A percentile compares a stretch with the other conserved stretches of the same genome.
Conservation (phyloP, 495 filamentous ascomycete genomes). For the Penicillium canescens region DNA sequence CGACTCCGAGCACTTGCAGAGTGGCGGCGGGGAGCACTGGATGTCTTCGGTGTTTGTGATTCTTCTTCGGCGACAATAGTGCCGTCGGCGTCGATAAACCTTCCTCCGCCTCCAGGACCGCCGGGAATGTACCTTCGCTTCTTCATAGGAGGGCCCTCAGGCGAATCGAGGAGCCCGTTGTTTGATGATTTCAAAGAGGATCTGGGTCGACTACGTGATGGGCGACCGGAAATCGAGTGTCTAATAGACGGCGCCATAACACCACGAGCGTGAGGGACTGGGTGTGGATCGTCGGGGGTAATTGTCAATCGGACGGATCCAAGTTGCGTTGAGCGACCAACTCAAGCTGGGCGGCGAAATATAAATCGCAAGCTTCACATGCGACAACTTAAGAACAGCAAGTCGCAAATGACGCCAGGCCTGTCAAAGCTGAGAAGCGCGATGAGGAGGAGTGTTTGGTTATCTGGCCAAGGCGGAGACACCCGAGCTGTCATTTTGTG, state of each 20-base stretch:
- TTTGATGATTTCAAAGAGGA: slow-evolving; percentile 33
- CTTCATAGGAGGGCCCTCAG: slow-evolving; percentile 51
- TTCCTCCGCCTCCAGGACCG: slow-evolving; percentile 75
- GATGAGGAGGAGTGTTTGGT: slow-evolving; percentile 12
- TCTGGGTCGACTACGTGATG: slow-evolving; percentile 36
- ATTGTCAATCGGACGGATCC: slow-evolving; percentile 24
- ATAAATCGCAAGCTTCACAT: background rate
- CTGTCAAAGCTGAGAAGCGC: slow-evolving; percentile 5
- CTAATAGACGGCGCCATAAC: slow-evolving; percentile 25
- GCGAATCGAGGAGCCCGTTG: slow-evolving; percentile 28
- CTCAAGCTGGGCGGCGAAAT: background rate
- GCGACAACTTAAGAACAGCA: background rate
- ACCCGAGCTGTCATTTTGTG: background rate
- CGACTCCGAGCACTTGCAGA: slow-evolving; percentile 32
- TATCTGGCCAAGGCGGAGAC: slow-evolving; percentile 33
- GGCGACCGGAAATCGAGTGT: slow-evolving; percentile 30
- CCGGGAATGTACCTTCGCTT: slow-evolving; percentile 71
- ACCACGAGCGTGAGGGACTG: slow-evolving; percentile 10
- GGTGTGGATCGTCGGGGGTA: slow-evolving; percentile 16
- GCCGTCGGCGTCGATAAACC: slow-evolving; percentile 67
- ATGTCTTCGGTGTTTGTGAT: slow-evolving; percentile 11
- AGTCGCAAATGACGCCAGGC: slow-evolving; percentile 5
- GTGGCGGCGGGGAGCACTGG: slow-evolving; percentile 19
- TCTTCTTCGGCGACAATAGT: background rate
- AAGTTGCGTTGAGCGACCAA: slow-evolving; percentile 20